Conservation (phyloP, 2,329 filamentous ascomycete species). For the Diplodia sapinea region DNA sequence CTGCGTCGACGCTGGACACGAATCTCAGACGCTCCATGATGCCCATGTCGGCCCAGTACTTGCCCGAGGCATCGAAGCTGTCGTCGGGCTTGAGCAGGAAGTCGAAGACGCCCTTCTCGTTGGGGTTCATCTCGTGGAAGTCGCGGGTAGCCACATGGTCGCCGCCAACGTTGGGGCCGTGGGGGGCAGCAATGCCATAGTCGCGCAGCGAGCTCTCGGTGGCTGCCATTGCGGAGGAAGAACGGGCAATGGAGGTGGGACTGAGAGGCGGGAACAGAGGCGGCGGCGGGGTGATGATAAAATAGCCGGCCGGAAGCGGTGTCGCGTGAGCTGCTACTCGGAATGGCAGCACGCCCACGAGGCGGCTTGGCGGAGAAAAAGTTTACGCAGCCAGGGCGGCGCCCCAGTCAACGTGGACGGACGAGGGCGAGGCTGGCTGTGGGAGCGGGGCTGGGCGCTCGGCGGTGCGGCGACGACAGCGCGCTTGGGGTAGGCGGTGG, state of each 20-base stretch:
- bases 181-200: constrained; percentile 55
- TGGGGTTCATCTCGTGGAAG: constrained; percentile 58
- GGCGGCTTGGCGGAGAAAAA: constrained; percentile 24
- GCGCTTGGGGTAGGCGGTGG: neutral
- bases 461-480: neutral
- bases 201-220: constrained; percentile 49
- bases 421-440: constrained; percentile 15
- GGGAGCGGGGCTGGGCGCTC: constrained; percentile 10
- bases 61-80: constrained; percentile 78
- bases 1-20: constrained; percentile 72
- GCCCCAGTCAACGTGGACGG: constrained; percentile 19
- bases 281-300: constrained; percentile 10
- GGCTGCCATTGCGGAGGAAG: constrained; percentile 7
- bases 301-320: constrained; percentile 7
- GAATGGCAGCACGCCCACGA: constrained; percentile 3
- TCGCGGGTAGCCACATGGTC: constrained; percentile 53
- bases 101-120: constrained; percentile 71
- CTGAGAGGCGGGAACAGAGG: neutral
- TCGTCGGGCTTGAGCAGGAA: constrained; percentile 86
- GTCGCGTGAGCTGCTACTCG: constrained; percentile 29
- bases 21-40: constrained; percentile 73
- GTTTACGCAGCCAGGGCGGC: constrained; percentile 1
- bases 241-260: neutral
- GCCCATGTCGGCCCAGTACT: constrained; percentile 92
- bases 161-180: constrained; percentile 55